These are phyloP conservation scores for Marchantia polymorpha DNA, from an alignment of 225 moss, liverwort and hornwort species.

Conservation along the genomic window DNA sequence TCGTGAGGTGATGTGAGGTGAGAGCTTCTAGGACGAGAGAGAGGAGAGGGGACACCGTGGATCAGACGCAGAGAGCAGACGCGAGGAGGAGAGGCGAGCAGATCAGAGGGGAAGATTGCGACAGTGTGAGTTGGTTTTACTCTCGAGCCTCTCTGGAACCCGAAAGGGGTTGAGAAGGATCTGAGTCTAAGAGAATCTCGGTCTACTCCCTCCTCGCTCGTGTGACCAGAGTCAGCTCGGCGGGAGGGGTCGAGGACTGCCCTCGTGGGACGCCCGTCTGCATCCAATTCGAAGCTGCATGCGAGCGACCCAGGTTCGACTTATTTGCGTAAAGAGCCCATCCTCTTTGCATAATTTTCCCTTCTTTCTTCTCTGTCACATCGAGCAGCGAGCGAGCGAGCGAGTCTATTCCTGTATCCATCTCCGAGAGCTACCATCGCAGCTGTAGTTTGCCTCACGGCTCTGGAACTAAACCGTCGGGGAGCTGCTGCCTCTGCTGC, in stretches of 20 bases:
- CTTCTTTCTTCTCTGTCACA: not conserved
- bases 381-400: not conserved
- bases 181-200: not conserved
- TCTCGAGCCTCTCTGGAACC: not conserved
- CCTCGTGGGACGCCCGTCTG: not conserved
- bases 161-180: not conserved
- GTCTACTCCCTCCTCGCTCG: not conserved
- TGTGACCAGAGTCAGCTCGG: not conserved
- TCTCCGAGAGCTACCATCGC: not conserved
- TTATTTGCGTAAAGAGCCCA: not conserved
- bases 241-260: not conserved
- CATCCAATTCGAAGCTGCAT: not conserved
- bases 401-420: no score
- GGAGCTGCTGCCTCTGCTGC: not conserved
- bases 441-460: not conserved
- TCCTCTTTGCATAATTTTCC: not conserved
- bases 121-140: conserved; percentile 7
- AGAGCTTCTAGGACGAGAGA: no score
- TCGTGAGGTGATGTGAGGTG: not conserved
- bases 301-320: not conserved
- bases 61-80: not conserved
- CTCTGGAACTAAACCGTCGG: not conserved
- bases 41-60: not conserved
- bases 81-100: not conserved
- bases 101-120: not conserved